Conservation (phyloP, 495 filamentous ascomycete species). For the Cairneyella variabilis region DNA sequence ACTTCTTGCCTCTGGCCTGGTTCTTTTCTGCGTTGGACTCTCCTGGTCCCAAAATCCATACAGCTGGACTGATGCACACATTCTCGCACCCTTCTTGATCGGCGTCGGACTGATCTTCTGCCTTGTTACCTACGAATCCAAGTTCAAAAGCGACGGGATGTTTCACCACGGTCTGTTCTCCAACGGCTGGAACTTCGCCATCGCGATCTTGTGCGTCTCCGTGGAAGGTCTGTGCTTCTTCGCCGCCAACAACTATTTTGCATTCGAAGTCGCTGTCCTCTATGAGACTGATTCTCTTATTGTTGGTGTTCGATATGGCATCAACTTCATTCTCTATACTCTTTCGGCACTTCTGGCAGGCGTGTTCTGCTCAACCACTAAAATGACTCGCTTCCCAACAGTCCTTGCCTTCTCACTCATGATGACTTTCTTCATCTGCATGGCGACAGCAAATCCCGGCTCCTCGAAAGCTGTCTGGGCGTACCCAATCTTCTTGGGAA, state of each 20-base stretch:
- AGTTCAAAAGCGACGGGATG: slow-evolving; percentile 33
- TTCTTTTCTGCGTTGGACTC: slow-evolving; percentile 31
- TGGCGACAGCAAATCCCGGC: slow-evolving; percentile 23
- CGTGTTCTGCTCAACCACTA: slow-evolving; percentile 25
- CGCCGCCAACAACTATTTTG: slow-evolving; percentile 34
- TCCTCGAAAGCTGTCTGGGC: slow-evolving; percentile 25
- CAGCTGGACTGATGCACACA: slow-evolving; percentile 29
- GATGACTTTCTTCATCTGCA: slow-evolving; percentile 26
- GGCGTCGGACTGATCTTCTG: slow-evolving; percentile 19
- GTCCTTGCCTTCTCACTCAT: slow-evolving; percentile 25
- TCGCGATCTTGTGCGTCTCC: slow-evolving; percentile 29
- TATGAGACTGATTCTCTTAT: slow-evolving; percentile 29
- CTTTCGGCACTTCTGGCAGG: slow-evolving; percentile 21
- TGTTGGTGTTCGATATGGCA: slow-evolving; percentile 24
- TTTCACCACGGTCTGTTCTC: slow-evolving; percentile 35
- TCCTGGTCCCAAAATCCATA: slow-evolving; percentile 36
- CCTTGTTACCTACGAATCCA: slow-evolving; percentile 28
- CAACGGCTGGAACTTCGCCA: slow-evolving; percentile 29
- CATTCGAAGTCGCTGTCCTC: slow-evolving; percentile 29
- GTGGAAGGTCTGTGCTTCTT: slow-evolving; percentile 34
- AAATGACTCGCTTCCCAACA: slow-evolving; percentile 21
- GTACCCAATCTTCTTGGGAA: slow-evolving; percentile 30
- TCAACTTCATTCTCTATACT: slow-evolving; percentile 22
- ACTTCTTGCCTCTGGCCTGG: slow-evolving; percentile 26
- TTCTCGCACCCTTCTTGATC: slow-evolving; percentile 30